phyloP scores from a whole-genome alignment of 2,329 filamentous ascomycete species.

The Pezizomycotina sp. region DNA sequence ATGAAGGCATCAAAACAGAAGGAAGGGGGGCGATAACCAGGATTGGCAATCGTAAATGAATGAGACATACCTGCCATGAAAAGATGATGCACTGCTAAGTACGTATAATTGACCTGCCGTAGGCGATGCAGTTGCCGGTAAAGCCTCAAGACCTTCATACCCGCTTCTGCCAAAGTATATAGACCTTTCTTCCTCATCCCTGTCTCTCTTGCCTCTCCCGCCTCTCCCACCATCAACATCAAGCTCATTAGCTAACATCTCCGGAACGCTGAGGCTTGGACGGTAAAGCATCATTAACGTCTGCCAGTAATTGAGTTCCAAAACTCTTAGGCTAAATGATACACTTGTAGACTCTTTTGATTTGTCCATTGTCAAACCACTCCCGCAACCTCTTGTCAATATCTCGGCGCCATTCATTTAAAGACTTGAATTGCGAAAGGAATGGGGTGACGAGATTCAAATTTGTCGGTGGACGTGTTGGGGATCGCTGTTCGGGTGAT shows the following conservation, averaged over 20 bases:
- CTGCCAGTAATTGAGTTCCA: slow-evolving; percentile 96
- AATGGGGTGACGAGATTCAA: slow-evolving; percentile 62
- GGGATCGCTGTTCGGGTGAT: slow-evolving; percentile 15
- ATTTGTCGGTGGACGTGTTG: slow-evolving; percentile 17
- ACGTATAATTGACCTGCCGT: slow-evolving; percentile 87
- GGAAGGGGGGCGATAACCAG: background rate
- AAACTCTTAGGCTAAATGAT: slow-evolving; percentile 71
- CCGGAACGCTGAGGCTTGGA: slow-evolving; percentile 73
- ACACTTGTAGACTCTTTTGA: slow-evolving; percentile 61
- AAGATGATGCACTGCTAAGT: slow-evolving; percentile 83
- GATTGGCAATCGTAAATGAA: background rate
- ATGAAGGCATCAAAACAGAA: slow-evolving; percentile 1
- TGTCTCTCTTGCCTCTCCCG: slow-evolving; percentile 3
- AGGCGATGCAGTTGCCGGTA: slow-evolving; percentile 80
- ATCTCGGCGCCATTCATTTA: slow-evolving; percentile 73
- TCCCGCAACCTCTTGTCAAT: slow-evolving; percentile 68
- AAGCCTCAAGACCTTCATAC: slow-evolving; percentile 76
- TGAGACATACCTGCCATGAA: slow-evolving; percentile 77
- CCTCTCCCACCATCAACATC: slow-evolving; percentile 26
- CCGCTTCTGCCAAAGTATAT: slow-evolving; percentile 84
- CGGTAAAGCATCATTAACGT: slow-evolving; percentile 90
- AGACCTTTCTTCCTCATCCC: slow-evolving; percentile 52
- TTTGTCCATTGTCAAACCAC: slow-evolving; percentile 73
- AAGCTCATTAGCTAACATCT: slow-evolving; percentile 65
- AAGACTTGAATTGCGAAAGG: slow-evolving; percentile 64